Conservation (phyloP, 129 eudicot genomes). For the Ambrosia trifida region DNA sequence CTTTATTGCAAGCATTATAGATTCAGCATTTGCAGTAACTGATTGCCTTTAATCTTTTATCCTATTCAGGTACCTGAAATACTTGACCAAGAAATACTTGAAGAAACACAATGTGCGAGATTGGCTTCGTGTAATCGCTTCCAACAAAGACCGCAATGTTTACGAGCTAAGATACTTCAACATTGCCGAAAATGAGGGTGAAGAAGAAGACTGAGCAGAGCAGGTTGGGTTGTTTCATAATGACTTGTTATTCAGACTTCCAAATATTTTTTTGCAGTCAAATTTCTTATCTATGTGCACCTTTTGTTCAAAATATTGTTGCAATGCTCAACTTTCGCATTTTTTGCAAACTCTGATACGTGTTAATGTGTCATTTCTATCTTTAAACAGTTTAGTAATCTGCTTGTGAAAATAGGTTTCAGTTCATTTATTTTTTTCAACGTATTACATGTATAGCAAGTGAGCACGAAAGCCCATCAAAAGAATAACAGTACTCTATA, state of each 20-base stretch:
- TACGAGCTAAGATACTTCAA: conserved; percentile 49
- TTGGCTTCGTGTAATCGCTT: conserved; percentile 51
- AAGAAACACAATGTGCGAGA: conserved; percentile 53
- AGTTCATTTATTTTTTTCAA: too few species aligned
- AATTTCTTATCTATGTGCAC: conserved; percentile 5
- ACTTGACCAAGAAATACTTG: conserved; percentile 49
- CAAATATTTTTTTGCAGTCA: conserved; percentile 33
- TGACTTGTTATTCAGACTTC: conserved; percentile 14
- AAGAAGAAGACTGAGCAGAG: conserved; percentile 41
- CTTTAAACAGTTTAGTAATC: too few species aligned
- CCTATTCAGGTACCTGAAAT: conserved; percentile 38
- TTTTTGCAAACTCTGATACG: too few species aligned
- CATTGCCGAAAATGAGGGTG: conserved; percentile 55
- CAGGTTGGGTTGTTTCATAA: not conserved
- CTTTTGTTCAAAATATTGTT: not conserved
- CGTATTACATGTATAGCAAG: too few species aligned
- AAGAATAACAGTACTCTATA: too few species aligned
- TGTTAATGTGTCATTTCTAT: too few species aligned
- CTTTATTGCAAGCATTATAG: too few species aligned
- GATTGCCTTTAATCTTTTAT: not conserved
- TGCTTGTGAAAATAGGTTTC: too few species aligned
- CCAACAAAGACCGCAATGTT: conserved; percentile 50
- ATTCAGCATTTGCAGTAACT: not conserved
- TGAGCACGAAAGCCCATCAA: too few species aligned
- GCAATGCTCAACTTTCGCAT: too few species aligned